phyloP scores from a whole-genome alignment of 305 asterid species.

The Fraxinus floribunda region DNA sequence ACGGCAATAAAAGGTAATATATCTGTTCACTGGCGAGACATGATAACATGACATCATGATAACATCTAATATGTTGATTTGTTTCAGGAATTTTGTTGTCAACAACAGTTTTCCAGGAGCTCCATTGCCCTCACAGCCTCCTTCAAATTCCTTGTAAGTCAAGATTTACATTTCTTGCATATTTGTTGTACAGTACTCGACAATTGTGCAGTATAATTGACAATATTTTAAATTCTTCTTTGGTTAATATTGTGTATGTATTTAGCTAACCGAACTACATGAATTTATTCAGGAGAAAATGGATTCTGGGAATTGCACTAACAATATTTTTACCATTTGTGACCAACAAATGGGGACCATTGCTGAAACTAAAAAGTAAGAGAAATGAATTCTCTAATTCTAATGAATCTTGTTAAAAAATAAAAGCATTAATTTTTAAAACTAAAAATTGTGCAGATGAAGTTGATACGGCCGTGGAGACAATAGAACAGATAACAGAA shows the following conservation, averaged over 20 bases:
- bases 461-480: constrained; percentile 52
- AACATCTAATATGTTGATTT: not conserved
- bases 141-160: constrained; percentile 36
- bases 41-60: not conserved
- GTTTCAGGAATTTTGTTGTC: constrained; percentile 34
- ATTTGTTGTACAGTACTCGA: not conserved
- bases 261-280: not conserved
- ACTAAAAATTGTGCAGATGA: constrained; percentile 32
- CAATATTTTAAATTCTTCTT: not conserved
- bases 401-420: not conserved
- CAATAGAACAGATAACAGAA: constrained; percentile 42
- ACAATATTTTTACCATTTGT: constrained; percentile 37
- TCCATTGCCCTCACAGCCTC: constrained; percentile 45
- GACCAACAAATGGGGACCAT: constrained; percentile 37
- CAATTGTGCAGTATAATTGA: not conserved
- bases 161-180: not conserved
- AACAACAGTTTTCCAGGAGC: constrained; percentile 27
- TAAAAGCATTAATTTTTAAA: not conserved
- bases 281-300: constrained; percentile 26
- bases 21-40: not conserved
- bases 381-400: not conserved
- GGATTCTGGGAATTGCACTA: constrained; percentile 41
- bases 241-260: not conserved
- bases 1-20: constrained; percentile 27
- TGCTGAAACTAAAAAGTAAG: constrained; percentile 39